Evolutionary conservation across 2,329 filamentous ascomycete genomes (phyloP), one percentile per base, ranked within the genome.

Genomic region (Trichoderma afroharzianum): DNA sequence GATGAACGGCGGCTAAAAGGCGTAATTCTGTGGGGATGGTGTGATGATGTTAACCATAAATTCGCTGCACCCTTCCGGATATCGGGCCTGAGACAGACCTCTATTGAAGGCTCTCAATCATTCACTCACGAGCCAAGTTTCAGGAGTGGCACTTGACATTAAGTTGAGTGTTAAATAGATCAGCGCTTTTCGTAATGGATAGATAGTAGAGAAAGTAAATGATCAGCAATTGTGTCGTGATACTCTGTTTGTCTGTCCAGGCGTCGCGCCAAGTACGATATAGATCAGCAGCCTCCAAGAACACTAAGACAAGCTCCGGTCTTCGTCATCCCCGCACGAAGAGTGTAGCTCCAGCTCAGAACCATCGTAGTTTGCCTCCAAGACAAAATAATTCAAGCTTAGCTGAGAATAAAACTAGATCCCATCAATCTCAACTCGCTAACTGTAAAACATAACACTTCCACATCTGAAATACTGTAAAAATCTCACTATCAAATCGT

Each of bases 1-100:
- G 39, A 63, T 50, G 18, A 18, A 14, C 15, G 8, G 28, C 62
- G 62, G 62, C 62, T 64, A 53, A 64, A 64, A 64, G 62, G 62
- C 39, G 3, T 9, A 24, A 15, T 24, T 50, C 24, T 64, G 62
- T 14, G n/a, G 62, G 32, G 62, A 53, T 30, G 26, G 61, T 14
- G 62, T 50, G 18, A 18, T 39, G 59, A n/a, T 32, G 15, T 33
- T 50, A 64, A 12, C 62, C 43, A 39, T n/a, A 36, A 21, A 9
- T 43, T 28, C 28, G 32, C 21, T 61, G 33, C 24, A 43, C 32
- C 28, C 33, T 43, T 4, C 24, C 59, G 24, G 24, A 39, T 14
- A 43, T 26, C 28, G 28, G 55, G n/a, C 55, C 28, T 32, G 28
- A 59, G 14, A 43, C 24, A 24, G 24, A 43, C 59, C 18, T 36